Base-by-base conservation (phyloP, 2,329 filamentous ascomycete species). In the Colletotrichum noveboracense region DNA sequence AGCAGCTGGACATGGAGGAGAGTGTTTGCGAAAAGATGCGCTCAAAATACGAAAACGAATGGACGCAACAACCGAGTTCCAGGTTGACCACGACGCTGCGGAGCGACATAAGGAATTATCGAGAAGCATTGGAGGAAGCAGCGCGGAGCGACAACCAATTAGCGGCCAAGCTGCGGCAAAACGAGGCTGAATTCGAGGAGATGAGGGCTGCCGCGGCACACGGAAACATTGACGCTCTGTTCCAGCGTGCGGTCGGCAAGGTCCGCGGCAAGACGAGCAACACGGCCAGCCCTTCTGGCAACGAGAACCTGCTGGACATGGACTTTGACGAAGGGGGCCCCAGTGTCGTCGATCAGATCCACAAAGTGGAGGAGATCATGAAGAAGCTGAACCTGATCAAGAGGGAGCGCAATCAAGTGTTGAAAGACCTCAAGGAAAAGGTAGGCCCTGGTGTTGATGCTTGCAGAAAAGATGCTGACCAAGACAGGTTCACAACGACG, bases 11-110 rank as follows among this genome's bases (percentile, higher is more conserved):
- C 79, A 96, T 97, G 92, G 97, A 99, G 84, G 97, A 98, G 86
- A 97, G 95, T 71, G 95, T 98, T 1, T 99, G 97, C 83, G 97
- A 99, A 84, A 99, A 98, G 88, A 99, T 99, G 97, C 92, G 97
- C 62, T 97, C 96, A 14, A 99, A 99, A 83, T 98, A 98, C 83
- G 96, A 96, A 71, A 91, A 90, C 32, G 96, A 98, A 70, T 99
- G 97, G 97, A 98, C 95, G 21, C 97, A 99, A 81, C 97, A 99
- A 81, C 97, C 97, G 13, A 98, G 96, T 82, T 95, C 95, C 36
- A 91, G 95, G 72, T 89, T 99, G 55, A 99, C 96, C 2, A 93
- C 94, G 6, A 98, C 96, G 0, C 86, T 99, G 66, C 91, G 96
- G 71, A 93, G 92, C 74, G 97, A 99, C 82, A 94, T 98, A 69